phyloP scores from a whole-genome alignment of 2,329 filamentous ascomycete genomes.

The Talaromyces atroroseus region DNA sequence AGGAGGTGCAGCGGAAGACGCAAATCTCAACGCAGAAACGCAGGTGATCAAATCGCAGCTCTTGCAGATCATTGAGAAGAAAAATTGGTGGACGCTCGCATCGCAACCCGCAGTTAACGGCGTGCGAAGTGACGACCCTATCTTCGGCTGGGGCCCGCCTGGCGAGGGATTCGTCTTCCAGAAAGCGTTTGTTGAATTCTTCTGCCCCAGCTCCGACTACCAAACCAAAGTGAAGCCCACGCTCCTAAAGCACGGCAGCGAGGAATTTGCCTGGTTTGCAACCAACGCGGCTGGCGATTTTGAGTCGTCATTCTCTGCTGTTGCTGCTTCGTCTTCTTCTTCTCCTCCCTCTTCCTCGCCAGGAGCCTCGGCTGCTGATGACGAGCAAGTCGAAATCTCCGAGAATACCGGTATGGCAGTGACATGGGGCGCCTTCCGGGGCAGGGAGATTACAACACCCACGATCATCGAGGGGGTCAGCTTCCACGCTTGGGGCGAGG shows the following conservation, averaged over 20 bases:
- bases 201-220: conserved; percentile 73
- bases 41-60: conserved; percentile 72
- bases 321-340: conserved; percentile 21
- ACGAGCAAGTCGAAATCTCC: conserved; percentile 34
- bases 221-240: conserved; percentile 50
- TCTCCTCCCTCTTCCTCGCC: conserved; percentile 16
- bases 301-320: conserved; percentile 50
- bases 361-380: conserved; percentile 36
- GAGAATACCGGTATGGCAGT: conserved; percentile 75
- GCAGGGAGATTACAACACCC: conserved; percentile 92
- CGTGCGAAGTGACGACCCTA: conserved; percentile 64
- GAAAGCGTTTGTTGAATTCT: conserved; percentile 97
- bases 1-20: conserved; percentile 54
- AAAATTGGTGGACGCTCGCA: conserved; percentile 93
- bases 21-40: conserved; percentile 63
- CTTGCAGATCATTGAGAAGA: conserved; percentile 65
- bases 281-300: conserved; percentile 74
- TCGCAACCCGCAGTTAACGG: conserved; percentile 93
- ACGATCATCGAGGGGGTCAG: conserved; percentile 96
- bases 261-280: conserved; percentile 80
- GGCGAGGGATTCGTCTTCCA: conserved; percentile 91
- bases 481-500: conserved; percentile 89
- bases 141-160: conserved; percentile 89
- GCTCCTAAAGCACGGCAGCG: conserved; percentile 57
- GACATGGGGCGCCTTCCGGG: conserved; percentile 92